A percentile compares a stretch with the other conserved stretches of the same genome.
These are phyloP conservation scores for Sodiomyces alkalinus DNA, from an alignment of 2,329 filamentous ascomycete genomes.

Conservation along the genomic window DNA sequence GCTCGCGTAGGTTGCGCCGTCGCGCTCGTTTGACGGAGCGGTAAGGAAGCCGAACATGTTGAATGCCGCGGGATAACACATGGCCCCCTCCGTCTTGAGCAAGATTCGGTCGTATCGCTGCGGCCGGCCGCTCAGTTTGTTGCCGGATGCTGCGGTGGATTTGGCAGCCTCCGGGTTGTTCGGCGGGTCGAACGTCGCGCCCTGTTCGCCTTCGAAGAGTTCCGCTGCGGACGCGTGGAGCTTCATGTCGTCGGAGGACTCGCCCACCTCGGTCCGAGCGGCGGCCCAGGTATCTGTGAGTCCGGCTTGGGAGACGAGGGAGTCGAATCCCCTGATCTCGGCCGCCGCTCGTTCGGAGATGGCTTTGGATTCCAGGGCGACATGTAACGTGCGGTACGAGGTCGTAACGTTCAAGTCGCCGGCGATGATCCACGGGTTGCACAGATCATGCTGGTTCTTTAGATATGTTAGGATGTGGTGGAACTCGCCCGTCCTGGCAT, in stretches of 20 bases:
- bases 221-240: slow-evolving; percentile 13
- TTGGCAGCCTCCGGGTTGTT: slow-evolving; percentile 40
- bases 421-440: slow-evolving; percentile 40
- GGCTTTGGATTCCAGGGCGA: slow-evolving; percentile 32
- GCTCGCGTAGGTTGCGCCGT: slow-evolving; percentile 22
- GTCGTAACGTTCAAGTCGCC: slow-evolving; percentile 53
- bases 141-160: slow-evolving; percentile 29
- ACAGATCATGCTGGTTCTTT: no score
- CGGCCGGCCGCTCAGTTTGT: slow-evolving; percentile 34
- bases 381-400: slow-evolving; percentile 38
- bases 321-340: slow-evolving; percentile 29
- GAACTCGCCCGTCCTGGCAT: slow-evolving; percentile 40
- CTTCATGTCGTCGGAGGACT: slow-evolving; percentile 18
- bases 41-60: slow-evolving; percentile 40
- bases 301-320: slow-evolving; percentile 24
- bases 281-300: slow-evolving; percentile 37
- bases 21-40: no score
- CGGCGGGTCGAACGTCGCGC: slow-evolving; percentile 48
- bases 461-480: slow-evolving; percentile 33
- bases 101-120: slow-evolving; percentile 53
- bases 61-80: slow-evolving; percentile 24
- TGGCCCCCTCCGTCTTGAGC: slow-evolving; percentile 23
- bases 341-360: slow-evolving; percentile 33
- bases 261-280: slow-evolving; percentile 25
- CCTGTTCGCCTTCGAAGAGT: slow-evolving; percentile 42